Evolutionary conservation across 352 stramenopile genomes (phyloP).

Genomic region (Globisporangium cylindrosporum): DNA sequence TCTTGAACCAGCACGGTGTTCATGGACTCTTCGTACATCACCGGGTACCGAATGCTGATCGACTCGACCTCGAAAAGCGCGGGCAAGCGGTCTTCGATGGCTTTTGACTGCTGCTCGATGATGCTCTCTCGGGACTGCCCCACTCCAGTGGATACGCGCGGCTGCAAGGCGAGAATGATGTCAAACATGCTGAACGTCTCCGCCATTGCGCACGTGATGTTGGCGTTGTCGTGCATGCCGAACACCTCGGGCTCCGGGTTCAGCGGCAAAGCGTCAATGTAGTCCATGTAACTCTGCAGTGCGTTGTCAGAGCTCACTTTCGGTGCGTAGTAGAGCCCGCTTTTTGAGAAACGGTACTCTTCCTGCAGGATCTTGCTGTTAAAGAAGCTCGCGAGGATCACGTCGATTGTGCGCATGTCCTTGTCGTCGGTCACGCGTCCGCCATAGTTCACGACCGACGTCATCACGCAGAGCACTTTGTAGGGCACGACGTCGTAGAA

Average conservation of each 20-base stretch:
- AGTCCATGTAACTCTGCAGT: constrained; percentile 78
- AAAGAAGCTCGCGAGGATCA: constrained; percentile 84
- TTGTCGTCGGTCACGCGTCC: constrained; percentile 92
- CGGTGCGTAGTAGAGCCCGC: constrained; percentile 70
- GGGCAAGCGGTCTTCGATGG: constrained; percentile 80
- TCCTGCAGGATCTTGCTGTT: constrained; percentile 63
- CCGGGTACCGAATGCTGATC: constrained; percentile 81
- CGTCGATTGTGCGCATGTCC: constrained; percentile 85
- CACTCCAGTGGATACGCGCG: constrained; percentile 66
- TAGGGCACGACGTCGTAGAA: constrained; percentile 85
- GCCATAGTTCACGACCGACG: constrained; percentile 91
- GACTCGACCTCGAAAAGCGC: constrained; percentile 83
- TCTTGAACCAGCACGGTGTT: constrained; percentile 93
- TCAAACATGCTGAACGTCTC: constrained; percentile 90
- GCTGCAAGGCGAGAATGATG: constrained; percentile 85
- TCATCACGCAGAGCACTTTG: constrained; percentile 87
- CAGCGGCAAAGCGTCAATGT: constrained; percentile 84
- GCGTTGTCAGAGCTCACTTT: constrained; percentile 59
- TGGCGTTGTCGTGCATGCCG: constrained; percentile 94
- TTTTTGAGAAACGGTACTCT: constrained; percentile 65
- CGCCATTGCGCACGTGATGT: constrained; percentile 91
- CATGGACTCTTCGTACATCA: constrained; percentile 89
- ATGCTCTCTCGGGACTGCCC: constrained; percentile 86
- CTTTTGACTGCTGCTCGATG: constrained; percentile 78
- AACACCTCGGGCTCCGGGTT: constrained; percentile 92